Base-by-base conservation (phyloP, 225 moss, liverwort and hornwort genomes). In the Sphagnum contortum region DNA sequence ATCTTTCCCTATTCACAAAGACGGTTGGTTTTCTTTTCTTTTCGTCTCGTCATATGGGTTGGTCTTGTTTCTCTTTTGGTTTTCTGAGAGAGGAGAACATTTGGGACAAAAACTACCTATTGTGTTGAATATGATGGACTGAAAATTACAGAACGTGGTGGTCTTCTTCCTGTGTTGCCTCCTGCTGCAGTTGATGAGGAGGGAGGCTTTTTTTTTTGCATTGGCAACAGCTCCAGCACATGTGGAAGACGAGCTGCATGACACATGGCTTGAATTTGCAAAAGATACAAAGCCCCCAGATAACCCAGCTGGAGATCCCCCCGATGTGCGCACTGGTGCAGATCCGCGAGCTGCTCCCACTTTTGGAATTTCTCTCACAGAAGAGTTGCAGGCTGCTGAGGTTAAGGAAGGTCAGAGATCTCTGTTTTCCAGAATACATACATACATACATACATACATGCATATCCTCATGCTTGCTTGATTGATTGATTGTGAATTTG, bases 201-300 rank as follows among this genome's bases (percentile, higher is more conserved):
- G 9, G 98, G 93, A 64, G 98, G 98, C 7, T 98, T 98, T 73
- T 98, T n/a, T 98, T 73, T 98, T 98, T 62, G 87, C 98, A 11
- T 80, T 98, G 69, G 98, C 93, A 70, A 98, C 98, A 47, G 98
- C 98, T 9, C 98, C 98, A 48, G 98, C 98, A 9, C 98, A 98
- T 72, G 98, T 98, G 13, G 98, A 98, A 76, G 98, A 98, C 68
- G 91, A 79, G 57, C 76, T 98, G 52, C 73, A 89, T 9, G 98
- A 98, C 66, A 76, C 98, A 45, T 98, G 98, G 98, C 65, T 98
- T 69, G 89, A 93, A 0, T 98, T 98, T 59, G 98, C 98, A 4
- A 72, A 66, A 55, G 68, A 72, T 59, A 5, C 62, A 5, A 69
- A 51, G 55, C 85, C 85, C 9, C 70, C 78, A 44, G 76, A 81